A percentile compares a stretch with the other conserved stretches of the same genome.
Evolutionary conservation across 345 rosid genomes (phyloP).

Genomic region (Gossypium longicalyx): DNA sequence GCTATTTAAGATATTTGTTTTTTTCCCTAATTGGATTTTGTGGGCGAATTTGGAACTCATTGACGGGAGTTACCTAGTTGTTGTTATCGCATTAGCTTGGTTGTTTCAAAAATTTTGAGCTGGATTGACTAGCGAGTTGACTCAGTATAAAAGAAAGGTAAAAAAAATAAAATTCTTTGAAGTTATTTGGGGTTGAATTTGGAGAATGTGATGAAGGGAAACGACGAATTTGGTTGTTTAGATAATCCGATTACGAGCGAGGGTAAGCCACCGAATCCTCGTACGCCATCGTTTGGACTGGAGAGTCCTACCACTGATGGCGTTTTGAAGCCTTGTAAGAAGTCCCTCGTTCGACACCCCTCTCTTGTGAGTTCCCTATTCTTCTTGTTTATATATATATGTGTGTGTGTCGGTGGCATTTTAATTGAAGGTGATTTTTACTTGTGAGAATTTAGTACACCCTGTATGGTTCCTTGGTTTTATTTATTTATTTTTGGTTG

Average conservation of each 20-base stretch:
- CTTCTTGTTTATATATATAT: not conserved
- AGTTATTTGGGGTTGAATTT: not conserved
- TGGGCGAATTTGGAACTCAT: not conserved
- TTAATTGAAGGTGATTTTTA: not conserved
- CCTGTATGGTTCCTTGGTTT: not conserved
- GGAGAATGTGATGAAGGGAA: constrained; percentile 46
- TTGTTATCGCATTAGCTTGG: not conserved
- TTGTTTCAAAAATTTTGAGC: not conserved
- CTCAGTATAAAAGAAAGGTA: not conserved
- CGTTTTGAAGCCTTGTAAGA: constrained; percentile 37
- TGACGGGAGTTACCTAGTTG: not conserved
- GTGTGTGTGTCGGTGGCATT: not conserved
- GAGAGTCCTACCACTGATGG: constrained; percentile 28
- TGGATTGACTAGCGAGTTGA: constrained; percentile 20
- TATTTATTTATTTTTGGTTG: not conserved
- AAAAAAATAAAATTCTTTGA: not conserved
- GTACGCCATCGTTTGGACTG: constrained; percentile 27
- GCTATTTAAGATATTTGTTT: not conserved
- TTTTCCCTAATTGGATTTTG: not conserved
- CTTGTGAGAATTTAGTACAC: not conserved
- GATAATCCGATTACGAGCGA: constrained; percentile 55
- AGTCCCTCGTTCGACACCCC: constrained; percentile 62
- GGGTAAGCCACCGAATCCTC: constrained; percentile 69
- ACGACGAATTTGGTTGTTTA: constrained; percentile 34
- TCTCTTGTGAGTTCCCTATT: constrained; percentile 53